Base-by-base conservation (phyloP, 176 grass and related monocot genomes). In the Thalia dealbata region DNA sequence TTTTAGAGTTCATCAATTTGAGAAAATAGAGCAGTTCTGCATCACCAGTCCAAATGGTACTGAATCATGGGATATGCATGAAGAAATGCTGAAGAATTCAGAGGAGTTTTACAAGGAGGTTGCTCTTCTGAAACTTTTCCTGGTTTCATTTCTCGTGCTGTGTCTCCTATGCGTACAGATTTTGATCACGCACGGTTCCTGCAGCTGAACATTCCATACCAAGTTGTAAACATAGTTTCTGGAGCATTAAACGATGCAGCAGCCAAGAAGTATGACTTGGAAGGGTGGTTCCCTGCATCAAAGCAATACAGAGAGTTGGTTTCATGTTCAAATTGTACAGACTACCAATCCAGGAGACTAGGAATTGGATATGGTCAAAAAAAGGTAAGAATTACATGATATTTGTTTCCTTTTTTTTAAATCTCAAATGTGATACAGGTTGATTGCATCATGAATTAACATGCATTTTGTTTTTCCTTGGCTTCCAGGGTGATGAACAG, bases 251-350 rank as follows among this genome's bases (percentile, higher is more conserved):
- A 99, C 83, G 95, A 93, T 72, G 90, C 95, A 12, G 90, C 95
- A 26, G 90, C 95, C 18, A 99, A 99, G 68, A 99, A 99, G 45
- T 93, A 93, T 66, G 95, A 99, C 79, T 84, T 99, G 14, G 90
- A 99, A 86, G 95, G 84, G 28, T 99, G 90, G 95, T 99, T 99
- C 81, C 95, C 90, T n/a, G 87, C 90, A 77, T 91, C 95, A 67
- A 92, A 92, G 66, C 88, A 81, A 6, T 99, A 70, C 72, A 86
- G 90, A 80, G 95, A 99, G 71, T 71, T 99, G 3, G 95, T 99
- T 8, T 93, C 90, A 7, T 99, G 95, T 80, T 99, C 90, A 55
- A 99, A 99, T 64, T 99, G 87, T 75, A 99, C 95, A 9, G 95
- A 99, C 23, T 99, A 81, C 76, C 95, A 99, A 78, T 87, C 95